These are phyloP conservation scores for Lepidium sativum DNA, from an alignment of 345 rosid species.

Conservation along the genomic window DNA sequence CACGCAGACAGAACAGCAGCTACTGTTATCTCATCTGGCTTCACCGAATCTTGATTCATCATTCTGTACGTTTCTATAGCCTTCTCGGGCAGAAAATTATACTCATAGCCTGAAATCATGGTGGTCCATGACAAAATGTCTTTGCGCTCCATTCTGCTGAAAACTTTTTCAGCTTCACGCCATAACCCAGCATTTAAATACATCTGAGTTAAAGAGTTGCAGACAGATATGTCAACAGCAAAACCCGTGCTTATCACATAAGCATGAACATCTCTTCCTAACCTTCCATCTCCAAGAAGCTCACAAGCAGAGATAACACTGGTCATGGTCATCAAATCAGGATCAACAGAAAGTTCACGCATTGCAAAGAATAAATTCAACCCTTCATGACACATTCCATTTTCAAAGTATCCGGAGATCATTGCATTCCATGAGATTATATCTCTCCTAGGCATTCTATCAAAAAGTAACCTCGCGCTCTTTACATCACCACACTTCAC, in stretches of 20 bases:
- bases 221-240: constrained; percentile 42
- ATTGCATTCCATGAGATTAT: constrained; percentile 93
- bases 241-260: constrained; percentile 46
- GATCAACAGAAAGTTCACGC: constrained; percentile 59
- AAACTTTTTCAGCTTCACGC: constrained; percentile 51
- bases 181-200: constrained; percentile 44
- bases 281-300: constrained; percentile 45
- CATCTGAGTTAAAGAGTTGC: constrained; percentile 67
- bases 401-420: constrained; percentile 81
- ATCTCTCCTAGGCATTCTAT: constrained; percentile 64
- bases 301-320: constrained; percentile 67
- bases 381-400: constrained; percentile 56
- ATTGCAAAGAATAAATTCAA: constrained; percentile 52
- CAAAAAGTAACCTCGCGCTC: constrained; percentile 54
- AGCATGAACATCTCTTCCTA: constrained; percentile 65
- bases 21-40: constrained; percentile 62
- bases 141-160: constrained; percentile 46
- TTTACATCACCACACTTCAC: constrained; percentile 56
- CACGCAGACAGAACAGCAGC: constrained; percentile 64
- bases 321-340: constrained; percentile 84
- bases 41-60: constrained; percentile 48
- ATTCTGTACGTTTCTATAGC: constrained; percentile 45
- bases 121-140: constrained; percentile 85
- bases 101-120: constrained; percentile 72
- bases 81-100: constrained; percentile 40